Conservation (phyloP, 768 basidiomycete genomes). For the Rhizopogon roseolus region DNA sequence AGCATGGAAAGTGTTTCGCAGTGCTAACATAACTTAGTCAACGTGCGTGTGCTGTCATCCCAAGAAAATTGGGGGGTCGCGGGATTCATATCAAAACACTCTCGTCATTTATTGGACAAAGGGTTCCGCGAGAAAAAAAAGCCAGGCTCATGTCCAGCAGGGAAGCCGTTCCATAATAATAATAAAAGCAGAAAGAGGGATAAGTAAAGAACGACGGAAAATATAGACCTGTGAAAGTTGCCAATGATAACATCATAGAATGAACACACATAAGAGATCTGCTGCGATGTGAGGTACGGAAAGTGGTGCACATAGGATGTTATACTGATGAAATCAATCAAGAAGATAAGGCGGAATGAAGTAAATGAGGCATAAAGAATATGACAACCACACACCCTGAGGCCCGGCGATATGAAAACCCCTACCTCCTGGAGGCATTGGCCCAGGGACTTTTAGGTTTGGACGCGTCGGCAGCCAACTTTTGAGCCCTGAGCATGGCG, state of each 20-base stretch:
- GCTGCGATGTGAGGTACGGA: constrained; percentile 7
- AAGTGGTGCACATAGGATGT: constrained; percentile 9
- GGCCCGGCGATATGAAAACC: background rate
- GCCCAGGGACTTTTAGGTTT: constrained; percentile 29
- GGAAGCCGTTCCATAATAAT: background rate
- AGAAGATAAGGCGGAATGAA: constrained; percentile 6
- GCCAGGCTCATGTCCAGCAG: constrained; percentile 12
- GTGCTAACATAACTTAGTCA: no score
- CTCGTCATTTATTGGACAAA: background rate
- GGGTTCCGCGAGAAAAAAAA: background rate
- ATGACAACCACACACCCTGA: background rate
- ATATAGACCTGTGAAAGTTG: constrained; percentile 6
- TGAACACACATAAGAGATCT: constrained; percentile 8
- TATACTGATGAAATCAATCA: constrained; percentile 9
- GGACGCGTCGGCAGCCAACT: constrained; percentile 39
- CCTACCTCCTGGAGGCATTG: constrained; percentile 22
- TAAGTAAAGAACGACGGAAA: background rate
- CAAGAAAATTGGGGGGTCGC: no score
- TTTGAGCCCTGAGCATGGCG: constrained; percentile 64
- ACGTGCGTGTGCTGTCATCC: no score
- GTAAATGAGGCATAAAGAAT: constrained; percentile 16
- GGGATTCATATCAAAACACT: background rate
- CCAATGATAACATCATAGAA: constrained; percentile 4
- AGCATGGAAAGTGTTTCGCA: no score
- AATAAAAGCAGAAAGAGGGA: constrained; percentile 6